Evolutionary conservation across 2,329 filamentous ascomycete genomes (phyloP), one percentile per base, ranked within the genome.

Genomic region (Cytospora leucostoma): DNA sequence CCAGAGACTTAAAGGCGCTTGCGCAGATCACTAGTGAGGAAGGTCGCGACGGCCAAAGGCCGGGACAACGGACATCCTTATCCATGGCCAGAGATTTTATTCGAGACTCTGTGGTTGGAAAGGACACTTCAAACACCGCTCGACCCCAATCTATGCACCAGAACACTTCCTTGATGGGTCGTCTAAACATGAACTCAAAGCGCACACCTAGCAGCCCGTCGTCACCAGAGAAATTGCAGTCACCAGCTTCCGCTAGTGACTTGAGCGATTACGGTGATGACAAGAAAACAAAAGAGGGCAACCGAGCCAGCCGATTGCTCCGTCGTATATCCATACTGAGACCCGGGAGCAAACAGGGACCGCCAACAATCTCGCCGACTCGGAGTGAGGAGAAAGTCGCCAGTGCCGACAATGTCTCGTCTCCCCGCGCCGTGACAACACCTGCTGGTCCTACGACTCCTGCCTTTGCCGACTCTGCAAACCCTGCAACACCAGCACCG

Each of bases 181-280:
- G 79, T 74, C 81, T 79, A 78, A 95, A 81, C 77, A 91, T 83
- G 77, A 89, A 79, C 76, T 91, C 79, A 72, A 82, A 76, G 56
- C 80, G 74, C 67, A 86, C 85, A 5, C 84, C 83, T 1, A 73
- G 81, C 32, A 82, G 77, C 66, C 78, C 77, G 50, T 82, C 83
- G 15, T 66, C 52, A 66, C 68, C 17, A 66, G 66, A 1, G 62
- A 11, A 74, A 67, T 63, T 71, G 7, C 64, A 77, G 12, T 81
- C 81, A 4, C 79, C 81, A 15, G 76, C 76, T 0, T 73, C 75
- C 27, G 70, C 75, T 19, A 79, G 77, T 1, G 81, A 84, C 56
- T 71, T 73, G n/a, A 78, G 75, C n/a, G 75, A 74, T 44, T 82
- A 79, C 0, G 79, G 79, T 10, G 78, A 81, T 55, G 82, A 85